Base-by-base conservation (phyloP, 495 filamentous ascomycete species). In the Trichoderma virens region DNA sequence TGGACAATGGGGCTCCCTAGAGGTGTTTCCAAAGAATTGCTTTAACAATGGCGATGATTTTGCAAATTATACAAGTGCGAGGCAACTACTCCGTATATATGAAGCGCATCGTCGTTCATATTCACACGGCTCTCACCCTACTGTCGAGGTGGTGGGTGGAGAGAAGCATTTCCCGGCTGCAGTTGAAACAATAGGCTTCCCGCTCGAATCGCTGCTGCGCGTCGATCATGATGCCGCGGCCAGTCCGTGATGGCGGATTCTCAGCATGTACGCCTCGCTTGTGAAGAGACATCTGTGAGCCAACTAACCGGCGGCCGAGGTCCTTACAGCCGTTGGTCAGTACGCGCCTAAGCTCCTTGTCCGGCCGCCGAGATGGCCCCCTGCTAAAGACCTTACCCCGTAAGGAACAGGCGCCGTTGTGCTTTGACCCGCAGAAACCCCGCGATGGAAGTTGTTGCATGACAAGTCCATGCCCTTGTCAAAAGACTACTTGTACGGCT, bases 361-460 rank as follows among this genome's bases (percentile, higher is more conserved):
- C 25, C 27, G 51, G 51, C 11, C 14, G 51, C 51, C 9, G 23
- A 8, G 51, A n/a, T 56, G 51, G 23, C 51, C 51, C 51, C n/a
- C 14, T n/a, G 28, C 2, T 8, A 5, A 11, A 35, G 32, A 18
- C 51, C 51, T 56, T 56, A 56, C 51, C 51, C 27, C 51, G 51
- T 56, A 30, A 56, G 51, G 51, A 56, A 56, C 51, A 56, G 51
- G 51, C 51, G 51, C 51, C 51, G 51, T 56, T 56, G 51, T 13
- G 0, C 14, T 56, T 30, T 56, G 51, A 11, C 51, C 51, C 51
- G 51, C 51, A 27, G 51, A 56, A 56, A 56, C 51, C 51, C 51
- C 51, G 51, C 51, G 51, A 56, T 56, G 25, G 51, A 56, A 11
- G 51, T 56, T 56, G 23, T 56, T 27, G 51, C 51, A 28, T 56